Evolutionary conservation across 345 rosid species (phyloP), one percentile per base, ranked within the genome.

Genomic region (Sisymbrium irio): DNA sequence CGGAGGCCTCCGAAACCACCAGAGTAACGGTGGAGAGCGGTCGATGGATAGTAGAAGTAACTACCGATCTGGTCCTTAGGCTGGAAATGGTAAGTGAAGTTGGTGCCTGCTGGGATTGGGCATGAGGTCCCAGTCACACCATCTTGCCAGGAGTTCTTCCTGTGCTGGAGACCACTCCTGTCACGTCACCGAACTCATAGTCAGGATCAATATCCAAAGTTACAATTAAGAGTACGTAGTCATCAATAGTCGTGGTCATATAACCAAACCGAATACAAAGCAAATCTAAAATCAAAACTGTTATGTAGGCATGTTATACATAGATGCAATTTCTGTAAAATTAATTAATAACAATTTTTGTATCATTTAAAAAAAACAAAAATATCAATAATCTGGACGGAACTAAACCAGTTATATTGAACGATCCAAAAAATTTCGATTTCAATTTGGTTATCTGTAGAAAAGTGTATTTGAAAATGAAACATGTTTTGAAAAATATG

Each of bases 61-160:
- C 90, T 87, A 10, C 95, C 95, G 18, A 92, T 92, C 76, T 92
- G 96, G 50, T 93, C 98, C 86, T 92, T 92, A 0, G 88, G 92
- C 75, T 92, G 97, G 85, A 88, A 90, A 18, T 76, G 83, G 78
- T 88, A 92, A 14, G 98, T 90, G 82, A 13, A 84, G 83, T 93
- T 93, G 40, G 80, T 77, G 4, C 98, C 92, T 0, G 97, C 83
- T 0, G 51, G 78, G 61, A 90, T 88, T 0, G 98, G 97, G 78
- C 97, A 93, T 39, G 83, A 84, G 17, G 96, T 90, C 19, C 97
- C 98, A 0, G 66, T 50, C 7, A 74, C 35, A 7, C 98, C 98
- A 35, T 92, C 98, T 58, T 83, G 88, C 97, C 95, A 93, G 0
- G 88, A 85, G 75, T 93, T 93, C 78, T 90, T 93, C 78, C 96